phyloP scores from a whole-genome alignment of 495 filamentous ascomycete genomes.

The Coniosporium apollinis region DNA sequence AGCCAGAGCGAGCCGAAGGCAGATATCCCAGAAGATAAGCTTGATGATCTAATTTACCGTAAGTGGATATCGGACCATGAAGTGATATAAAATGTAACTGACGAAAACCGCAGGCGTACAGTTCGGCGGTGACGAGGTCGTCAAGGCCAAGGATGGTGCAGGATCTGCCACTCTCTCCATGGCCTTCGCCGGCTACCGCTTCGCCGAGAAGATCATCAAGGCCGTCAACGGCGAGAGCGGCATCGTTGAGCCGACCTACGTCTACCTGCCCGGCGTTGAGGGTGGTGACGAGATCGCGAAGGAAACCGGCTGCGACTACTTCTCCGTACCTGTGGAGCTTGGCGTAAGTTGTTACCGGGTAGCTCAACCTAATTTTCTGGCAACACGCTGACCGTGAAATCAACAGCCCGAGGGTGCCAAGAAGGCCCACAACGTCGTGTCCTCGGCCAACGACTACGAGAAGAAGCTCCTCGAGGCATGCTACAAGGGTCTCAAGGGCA shows the following conservation, averaged over 20 bases:
- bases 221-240: conserved; percentile 75
- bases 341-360: conserved; percentile 53
- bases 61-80: conserved; percentile 16
- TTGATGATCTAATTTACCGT: conserved; percentile 76
- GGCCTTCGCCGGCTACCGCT: conserved; percentile 92
- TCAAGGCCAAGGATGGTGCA: conserved; percentile 90
- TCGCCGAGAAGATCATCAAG: conserved; percentile 84
- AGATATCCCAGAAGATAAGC: conserved; percentile 69
- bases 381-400: no score
- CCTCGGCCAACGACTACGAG: conserved; percentile 58
- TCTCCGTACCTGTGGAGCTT: conserved; percentile 88
- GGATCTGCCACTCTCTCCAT: conserved; percentile 95
- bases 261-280: conserved; percentile 79
- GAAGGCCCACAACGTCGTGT: conserved; percentile 66
- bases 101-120: conserved; percentile 47
- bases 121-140: conserved; percentile 97
- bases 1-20: conserved; percentile 70
- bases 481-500: conserved; percentile 64
- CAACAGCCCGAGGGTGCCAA: conserved; percentile 63
- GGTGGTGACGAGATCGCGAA: conserved; percentile 75
- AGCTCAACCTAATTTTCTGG: no score
- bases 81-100: no score
- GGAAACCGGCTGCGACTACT: conserved; percentile 75
- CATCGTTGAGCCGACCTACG: conserved; percentile 82
- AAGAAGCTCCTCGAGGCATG: conserved; percentile 66